phyloP scores from a whole-genome alignment of 2,329 filamentous ascomycete genomes.

The Alternaria rosae region DNA sequence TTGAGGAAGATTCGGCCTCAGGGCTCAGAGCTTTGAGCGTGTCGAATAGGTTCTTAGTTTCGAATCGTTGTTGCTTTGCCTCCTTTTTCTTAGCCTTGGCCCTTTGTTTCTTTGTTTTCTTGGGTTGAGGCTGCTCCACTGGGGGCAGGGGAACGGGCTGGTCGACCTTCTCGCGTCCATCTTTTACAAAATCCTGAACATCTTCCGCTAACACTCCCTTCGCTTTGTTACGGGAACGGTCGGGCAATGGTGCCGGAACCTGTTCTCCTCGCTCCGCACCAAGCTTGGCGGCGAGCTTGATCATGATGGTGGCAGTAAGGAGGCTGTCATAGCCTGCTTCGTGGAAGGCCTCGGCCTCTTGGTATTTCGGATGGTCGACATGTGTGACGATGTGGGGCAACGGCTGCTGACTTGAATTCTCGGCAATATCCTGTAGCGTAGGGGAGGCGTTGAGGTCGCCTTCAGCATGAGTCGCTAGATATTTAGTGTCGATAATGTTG shows the following conservation, averaged over 20 bases:
- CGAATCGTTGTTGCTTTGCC: slow-evolving; percentile 21
- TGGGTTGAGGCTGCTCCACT: slow-evolving; percentile 2
- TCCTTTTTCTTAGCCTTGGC: slow-evolving; percentile 25
- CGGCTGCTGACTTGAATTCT: slow-evolving; percentile 50
- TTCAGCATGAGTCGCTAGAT: slow-evolving; percentile 65
- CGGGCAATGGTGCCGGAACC: not conserved
- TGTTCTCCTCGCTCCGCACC: slow-evolving; percentile 43
- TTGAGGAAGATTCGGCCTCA: slow-evolving; percentile 2
- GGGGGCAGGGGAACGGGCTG: slow-evolving; percentile 25
- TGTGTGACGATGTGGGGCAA: slow-evolving; percentile 53
- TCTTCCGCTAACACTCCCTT: slow-evolving; percentile 8
- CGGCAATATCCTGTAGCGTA: slow-evolving; percentile 58
- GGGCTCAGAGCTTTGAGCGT: slow-evolving; percentile 18
- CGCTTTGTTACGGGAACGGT: not conserved
- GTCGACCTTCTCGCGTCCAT: slow-evolving; percentile 27
- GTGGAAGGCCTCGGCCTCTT: slow-evolving; percentile 55
- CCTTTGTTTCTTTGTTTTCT: slow-evolving; percentile 16
- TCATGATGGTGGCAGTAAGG: slow-evolving; percentile 65
- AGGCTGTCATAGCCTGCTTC: slow-evolving; percentile 71
- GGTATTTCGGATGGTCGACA: slow-evolving; percentile 51
- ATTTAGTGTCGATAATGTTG: slow-evolving; percentile 68
- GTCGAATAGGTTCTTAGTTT: slow-evolving; percentile 40
- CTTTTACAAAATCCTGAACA: slow-evolving; percentile 16
- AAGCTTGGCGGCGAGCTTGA: slow-evolving; percentile 63
- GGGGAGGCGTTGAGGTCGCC: slow-evolving; percentile 60